A percentile compares a stretch with the other conserved stretches of the same genome.
Evolutionary conservation across 176 grass and related monocot genomes (phyloP).

Genomic region (Musa acuminata): DNA sequence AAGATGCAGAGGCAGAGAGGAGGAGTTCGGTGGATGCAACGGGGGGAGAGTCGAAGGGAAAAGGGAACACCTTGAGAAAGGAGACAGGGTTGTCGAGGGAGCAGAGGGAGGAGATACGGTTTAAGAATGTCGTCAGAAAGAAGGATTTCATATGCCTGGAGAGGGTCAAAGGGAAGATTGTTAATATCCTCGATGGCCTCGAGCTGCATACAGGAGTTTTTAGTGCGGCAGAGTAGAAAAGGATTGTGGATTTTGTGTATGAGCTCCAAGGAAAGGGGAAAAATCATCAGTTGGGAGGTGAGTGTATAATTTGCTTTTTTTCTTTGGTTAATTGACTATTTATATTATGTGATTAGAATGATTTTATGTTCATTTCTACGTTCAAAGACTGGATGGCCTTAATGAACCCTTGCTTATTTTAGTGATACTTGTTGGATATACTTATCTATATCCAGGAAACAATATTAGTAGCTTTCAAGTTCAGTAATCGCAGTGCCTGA

Average conservation of each 20-base stretch:
- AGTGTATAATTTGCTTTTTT: not conserved
- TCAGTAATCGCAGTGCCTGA: too few relatives aligned
- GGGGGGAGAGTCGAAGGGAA: conserved; percentile 1
- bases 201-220: conserved; percentile 42
- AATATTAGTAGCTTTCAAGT: too few relatives aligned
- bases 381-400: too few relatives aligned
- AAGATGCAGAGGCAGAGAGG: conserved; percentile 20
- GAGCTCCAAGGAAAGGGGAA: conserved; percentile 34
- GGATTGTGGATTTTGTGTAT: conserved; percentile 37
- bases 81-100: conserved; percentile 35
- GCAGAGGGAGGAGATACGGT: conserved; percentile 28
- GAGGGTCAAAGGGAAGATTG: conserved; percentile 27
- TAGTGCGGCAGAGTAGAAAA: conserved; percentile 37
- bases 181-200: conserved; percentile 35
- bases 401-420: too few relatives aligned
- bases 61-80: conserved; percentile 6
- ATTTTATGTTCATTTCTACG: too few relatives aligned
- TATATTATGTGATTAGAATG: not conserved
- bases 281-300: conserved; percentile 36
- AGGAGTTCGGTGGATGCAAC: conserved; percentile 15
- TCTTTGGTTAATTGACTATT: not conserved
- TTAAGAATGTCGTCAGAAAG: conserved; percentile 33
- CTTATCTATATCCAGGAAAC: too few relatives aligned
- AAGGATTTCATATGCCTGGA: conserved; percentile 37
- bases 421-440: too few relatives aligned